phyloP scores from a whole-genome alignment of 768 basidiomycete species.

The Leccinum boreale region DNA sequence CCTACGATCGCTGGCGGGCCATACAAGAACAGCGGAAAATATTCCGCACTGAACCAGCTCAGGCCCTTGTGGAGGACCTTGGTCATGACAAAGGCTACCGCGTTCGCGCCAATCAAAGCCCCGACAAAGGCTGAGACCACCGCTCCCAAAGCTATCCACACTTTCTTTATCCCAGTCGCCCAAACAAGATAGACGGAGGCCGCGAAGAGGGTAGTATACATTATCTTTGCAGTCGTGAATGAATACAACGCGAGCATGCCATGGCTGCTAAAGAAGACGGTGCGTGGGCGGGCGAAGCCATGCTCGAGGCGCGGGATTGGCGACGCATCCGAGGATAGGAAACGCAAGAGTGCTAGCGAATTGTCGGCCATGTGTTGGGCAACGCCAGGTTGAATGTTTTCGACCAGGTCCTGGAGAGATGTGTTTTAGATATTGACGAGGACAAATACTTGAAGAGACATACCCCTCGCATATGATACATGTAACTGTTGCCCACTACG shows the following conservation, averaged over 20 bases:
- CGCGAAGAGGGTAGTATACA: slow-evolving; percentile 54
- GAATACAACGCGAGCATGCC: slow-evolving; percentile 73
- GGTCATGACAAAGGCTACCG: slow-evolving; percentile 67
- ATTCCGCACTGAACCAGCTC: slow-evolving; percentile 83
- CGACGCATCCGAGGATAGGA: slow-evolving; percentile 67
- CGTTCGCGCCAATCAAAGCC: slow-evolving; percentile 61
- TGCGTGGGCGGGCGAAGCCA: slow-evolving; percentile 50
- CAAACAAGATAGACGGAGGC: slow-evolving; percentile 46
- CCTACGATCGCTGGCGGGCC: slow-evolving; percentile 73
- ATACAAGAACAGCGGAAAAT: slow-evolving; percentile 64
- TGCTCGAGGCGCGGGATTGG: slow-evolving; percentile 63
- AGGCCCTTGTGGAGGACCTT: slow-evolving; percentile 60
- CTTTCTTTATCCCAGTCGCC: slow-evolving; percentile 26
- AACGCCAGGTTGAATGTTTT: slow-evolving; percentile 82
- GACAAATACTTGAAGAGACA: slow-evolving; percentile 4
- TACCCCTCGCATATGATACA: slow-evolving; percentile 91
- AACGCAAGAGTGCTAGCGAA: slow-evolving; percentile 68
- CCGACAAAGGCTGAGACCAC: slow-evolving; percentile 51
- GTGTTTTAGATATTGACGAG: not conserved
- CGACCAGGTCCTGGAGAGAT: slow-evolving; percentile 57
- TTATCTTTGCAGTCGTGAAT: slow-evolving; percentile 61
- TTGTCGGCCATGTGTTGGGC: slow-evolving; percentile 92
- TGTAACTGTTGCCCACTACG: slow-evolving; percentile 85
- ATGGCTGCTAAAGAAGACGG: slow-evolving; percentile 75
- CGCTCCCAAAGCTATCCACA: slow-evolving; percentile 43